A percentile compares a stretch with the other conserved stretches of the same genome.
These are phyloP conservation scores for Spirogloea muscicola DNA, from an alignment of 139 green algal genomes.

Conservation along the genomic window DNA sequence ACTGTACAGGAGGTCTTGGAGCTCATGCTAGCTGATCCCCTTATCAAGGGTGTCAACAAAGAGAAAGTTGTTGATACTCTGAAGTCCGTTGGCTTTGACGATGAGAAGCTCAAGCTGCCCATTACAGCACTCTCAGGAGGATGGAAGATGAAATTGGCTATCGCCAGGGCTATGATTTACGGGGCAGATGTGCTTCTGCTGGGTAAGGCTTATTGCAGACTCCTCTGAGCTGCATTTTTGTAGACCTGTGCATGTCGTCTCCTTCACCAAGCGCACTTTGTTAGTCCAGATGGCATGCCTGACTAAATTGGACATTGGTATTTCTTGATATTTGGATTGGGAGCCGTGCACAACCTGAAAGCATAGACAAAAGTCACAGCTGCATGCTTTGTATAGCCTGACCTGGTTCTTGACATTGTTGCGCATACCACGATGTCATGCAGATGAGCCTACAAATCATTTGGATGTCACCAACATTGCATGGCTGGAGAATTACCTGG, in stretches of 20 bases:
- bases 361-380: no score
- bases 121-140: conserved; percentile 63
- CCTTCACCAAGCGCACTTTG: no score
- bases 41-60: conserved; percentile 1
- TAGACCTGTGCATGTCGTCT: no score
- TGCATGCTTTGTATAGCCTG: no score
- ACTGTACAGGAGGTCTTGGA: no score
- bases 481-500: conserved; percentile 70
- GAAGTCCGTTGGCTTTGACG: conserved; percentile 51
- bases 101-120: not conserved
- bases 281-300: no score
- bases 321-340: no score
- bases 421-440: no score
- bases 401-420: no score
- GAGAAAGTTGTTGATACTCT: not conserved
- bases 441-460: conserved; percentile 57
- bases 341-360: no score
- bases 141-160: conserved; percentile 76
- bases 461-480: conserved; percentile 64
- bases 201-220: no score
- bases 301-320: no score
- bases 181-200: conserved; percentile 52
- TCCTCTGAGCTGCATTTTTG: not conserved
- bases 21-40: not conserved
- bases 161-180: conserved; percentile 53